A percentile compares a stretch with the other conserved stretches of the same genome.
phyloP scores from a whole-genome alignment of 1,284 basidiomycete genomes.

The Kalmanozyma brasiliensis region DNA sequence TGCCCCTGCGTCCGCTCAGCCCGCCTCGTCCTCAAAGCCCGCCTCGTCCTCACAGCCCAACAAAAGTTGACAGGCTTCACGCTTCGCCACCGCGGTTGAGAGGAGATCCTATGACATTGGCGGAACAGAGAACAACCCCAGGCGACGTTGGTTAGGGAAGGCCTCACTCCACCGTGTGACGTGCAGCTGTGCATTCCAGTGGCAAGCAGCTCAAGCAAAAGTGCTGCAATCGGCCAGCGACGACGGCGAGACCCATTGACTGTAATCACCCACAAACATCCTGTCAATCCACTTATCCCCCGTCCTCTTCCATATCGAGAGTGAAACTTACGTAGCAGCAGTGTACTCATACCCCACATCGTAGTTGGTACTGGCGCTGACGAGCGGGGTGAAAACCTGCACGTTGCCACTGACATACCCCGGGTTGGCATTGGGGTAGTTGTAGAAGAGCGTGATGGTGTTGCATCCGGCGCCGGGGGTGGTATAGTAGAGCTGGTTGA shows the following conservation, averaged over 20 bases:
- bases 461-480: conserved; percentile 17
- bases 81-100: too few species aligned
- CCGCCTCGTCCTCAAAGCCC: too few species aligned
- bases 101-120: conserved; percentile 1
- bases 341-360: conserved; percentile 8
- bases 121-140: too few species aligned
- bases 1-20: too few species aligned
- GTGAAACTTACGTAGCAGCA: conserved; percentile 26
- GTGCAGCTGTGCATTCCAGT: too few species aligned
- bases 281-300: too few species aligned
- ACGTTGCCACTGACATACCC: conserved; percentile 18
- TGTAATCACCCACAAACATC: too few species aligned
- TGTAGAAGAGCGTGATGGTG: conserved; percentile 18
- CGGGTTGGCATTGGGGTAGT: conserved; percentile 25
- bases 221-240: conserved; percentile 9
- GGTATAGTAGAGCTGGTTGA: conserved; percentile 27
- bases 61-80: too few species aligned
- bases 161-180: too few species aligned
- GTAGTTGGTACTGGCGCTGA: conserved; percentile 1
- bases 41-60: too few species aligned
- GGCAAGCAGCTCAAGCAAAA: conserved; percentile 12
- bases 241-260: conserved; percentile 24
- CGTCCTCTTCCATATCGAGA: not conserved
- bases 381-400: conserved; percentile 15
- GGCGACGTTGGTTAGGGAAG: too few species aligned